Percentiles rank a stretch among this genome's conserved stretches.
These are phyloP conservation scores for Leccinum longicurvipes DNA, from an alignment of 768 basidiomycete genomes.

Conservation along the genomic window DNA sequence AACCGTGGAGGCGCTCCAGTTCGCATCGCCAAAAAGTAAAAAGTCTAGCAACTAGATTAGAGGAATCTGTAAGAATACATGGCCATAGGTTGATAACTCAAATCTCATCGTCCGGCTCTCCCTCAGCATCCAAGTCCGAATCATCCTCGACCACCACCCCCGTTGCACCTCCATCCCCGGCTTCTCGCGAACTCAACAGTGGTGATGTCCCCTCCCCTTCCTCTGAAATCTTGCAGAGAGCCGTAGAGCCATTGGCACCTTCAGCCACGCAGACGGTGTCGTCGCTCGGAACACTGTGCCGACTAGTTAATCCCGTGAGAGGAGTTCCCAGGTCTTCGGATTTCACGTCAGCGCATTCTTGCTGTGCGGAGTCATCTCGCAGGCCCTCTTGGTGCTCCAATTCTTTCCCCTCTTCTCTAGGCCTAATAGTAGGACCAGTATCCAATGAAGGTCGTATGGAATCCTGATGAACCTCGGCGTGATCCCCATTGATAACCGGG, in stretches of 20 bases:
- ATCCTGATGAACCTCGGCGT: conserved; percentile 8
- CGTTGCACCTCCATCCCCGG: conserved; percentile 1
- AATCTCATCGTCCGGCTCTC: conserved; percentile 45
- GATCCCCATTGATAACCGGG: conserved; percentile 16
- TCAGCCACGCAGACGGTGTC: conserved; percentile 47
- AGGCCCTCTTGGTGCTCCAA: neutral
- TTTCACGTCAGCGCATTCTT: conserved; percentile 36
- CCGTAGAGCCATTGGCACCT: conserved; percentile 24
- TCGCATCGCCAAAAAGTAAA: conserved; percentile 15
- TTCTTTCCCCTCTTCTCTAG: conserved; percentile 1
- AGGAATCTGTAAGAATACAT: conserved; percentile 21
- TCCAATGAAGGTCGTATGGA: conserved; percentile 1
- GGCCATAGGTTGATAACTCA: conserved; percentile 34
- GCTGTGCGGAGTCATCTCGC: conserved; percentile 1
- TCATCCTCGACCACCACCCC: conserved; percentile 26
- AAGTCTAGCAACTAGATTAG: conserved; percentile 24
- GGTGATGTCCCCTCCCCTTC: conserved; percentile 15
- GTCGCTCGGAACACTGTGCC: conserved; percentile 57
- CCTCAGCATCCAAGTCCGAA: conserved; percentile 40
- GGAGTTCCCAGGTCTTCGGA: conserved; percentile 56
- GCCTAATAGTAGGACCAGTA: neutral
- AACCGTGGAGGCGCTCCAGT: conserved; percentile 18
- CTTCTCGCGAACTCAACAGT: no score
- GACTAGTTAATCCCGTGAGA: conserved; percentile 44
- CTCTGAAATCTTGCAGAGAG: conserved; percentile 26